phyloP scores from a whole-genome alignment of 31 red algal species.

The Porphyra umbilicalis region DNA sequence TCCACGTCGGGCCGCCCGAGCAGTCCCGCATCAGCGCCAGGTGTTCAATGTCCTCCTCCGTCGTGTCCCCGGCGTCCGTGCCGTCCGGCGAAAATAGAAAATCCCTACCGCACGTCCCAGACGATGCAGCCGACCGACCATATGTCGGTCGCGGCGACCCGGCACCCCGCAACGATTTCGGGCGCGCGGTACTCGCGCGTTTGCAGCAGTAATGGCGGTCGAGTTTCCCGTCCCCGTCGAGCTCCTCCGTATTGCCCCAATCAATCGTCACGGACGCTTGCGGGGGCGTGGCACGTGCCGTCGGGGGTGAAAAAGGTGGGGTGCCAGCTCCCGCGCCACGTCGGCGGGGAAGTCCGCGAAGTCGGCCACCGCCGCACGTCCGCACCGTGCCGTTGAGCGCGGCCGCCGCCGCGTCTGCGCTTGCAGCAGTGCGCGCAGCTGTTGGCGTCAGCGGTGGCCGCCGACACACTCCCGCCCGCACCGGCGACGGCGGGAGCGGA shows the following conservation, averaged over 20 bases:
- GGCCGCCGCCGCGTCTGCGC: background rate
- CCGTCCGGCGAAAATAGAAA: constrained; percentile 90
- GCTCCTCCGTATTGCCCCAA: constrained; percentile 94
- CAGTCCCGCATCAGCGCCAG: constrained; percentile 89
- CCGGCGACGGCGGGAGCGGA: constrained; percentile 10
- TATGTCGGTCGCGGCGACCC: constrained; percentile 81
- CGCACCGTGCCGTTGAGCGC: background rate
- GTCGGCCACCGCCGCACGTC: no score
- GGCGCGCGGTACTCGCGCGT: constrained; percentile 92
- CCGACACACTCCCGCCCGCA: background rate
- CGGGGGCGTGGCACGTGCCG: constrained; percentile 28
- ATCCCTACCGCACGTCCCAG: constrained; percentile 90
- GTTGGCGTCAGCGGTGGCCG: background rate
- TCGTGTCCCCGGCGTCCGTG: constrained; percentile 49
- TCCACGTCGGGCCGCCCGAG: constrained; percentile 20
- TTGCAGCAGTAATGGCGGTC: constrained; percentile 33
- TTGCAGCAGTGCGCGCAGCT: background rate
- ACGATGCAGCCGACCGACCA: constrained; percentile 89
- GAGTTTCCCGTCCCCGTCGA: constrained; percentile 79
- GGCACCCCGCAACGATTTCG: constrained; percentile 81
- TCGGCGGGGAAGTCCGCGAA: background rate
- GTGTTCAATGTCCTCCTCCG: constrained; percentile 77
- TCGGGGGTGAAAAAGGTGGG: background rate
- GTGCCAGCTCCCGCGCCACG: background rate
- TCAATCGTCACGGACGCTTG: constrained; percentile 81